Base-by-base conservation (phyloP, 2,329 filamentous ascomycete species). In the Neofusicoccum ribis region DNA sequence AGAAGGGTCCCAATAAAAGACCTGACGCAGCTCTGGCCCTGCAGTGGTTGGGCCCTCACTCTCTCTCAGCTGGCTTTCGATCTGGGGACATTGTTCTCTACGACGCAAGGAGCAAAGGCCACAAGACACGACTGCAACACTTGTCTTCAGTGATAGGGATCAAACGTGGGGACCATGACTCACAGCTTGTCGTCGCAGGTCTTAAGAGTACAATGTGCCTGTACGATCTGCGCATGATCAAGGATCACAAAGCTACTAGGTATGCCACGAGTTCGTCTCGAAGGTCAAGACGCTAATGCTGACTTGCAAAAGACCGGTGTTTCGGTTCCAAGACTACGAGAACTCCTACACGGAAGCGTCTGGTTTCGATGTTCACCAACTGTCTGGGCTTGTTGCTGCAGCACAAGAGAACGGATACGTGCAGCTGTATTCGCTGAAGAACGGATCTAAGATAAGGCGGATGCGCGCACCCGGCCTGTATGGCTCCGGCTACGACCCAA, bases 301-400 rank as follows among this genome's bases (percentile, higher is more conserved):
- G 31, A 63, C 27, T 8, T 8, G 47, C 17, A 43, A 72, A 2
- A 70, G 72, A 47, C 75, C 76, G 3, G 60, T 76, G 1, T 63
- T 78, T 23, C 67, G 49, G 1, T 77, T 74, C 44, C 56, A 47
- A 47, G 56, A 67, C 65, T 65, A 68, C 14, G 74, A 77, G 39
- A 52, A 68, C 2, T 70, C 74, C 12, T 71, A 72, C 23, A 37
- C 67, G 0, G 69, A 73, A 9, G 67, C 54, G 12, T 51, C 74
- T 0, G 75, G 71, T 5, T 47, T 79, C 3, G 75, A 73, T 8
- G 70, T 78, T 1, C 66, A 74, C 50, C 43, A 67, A 1, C 52
- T 69, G 2, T 44, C 77, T 8, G 76, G 76, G 0, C 67, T 79
- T 5, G 51, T 78, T 2, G 76, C 76, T 6, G 76, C 74, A 1